These are phyloP conservation scores for Syzygium aromaticum DNA, from an alignment of 345 rosid species.

Conservation along the genomic window DNA sequence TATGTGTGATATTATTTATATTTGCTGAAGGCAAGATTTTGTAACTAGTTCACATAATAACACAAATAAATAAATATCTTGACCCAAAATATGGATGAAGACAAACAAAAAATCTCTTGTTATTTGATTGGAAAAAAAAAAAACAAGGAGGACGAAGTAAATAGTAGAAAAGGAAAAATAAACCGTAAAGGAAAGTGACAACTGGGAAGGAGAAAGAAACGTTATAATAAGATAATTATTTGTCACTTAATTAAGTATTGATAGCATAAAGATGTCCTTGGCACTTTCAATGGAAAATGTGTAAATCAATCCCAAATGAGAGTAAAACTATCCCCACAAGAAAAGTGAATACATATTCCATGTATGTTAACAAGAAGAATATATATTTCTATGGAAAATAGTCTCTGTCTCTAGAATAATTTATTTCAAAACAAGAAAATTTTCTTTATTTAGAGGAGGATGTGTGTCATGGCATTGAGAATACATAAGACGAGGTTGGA, in stretches of 20 bases:
- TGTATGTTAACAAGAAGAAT: background rate
- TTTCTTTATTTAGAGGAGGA: background rate
- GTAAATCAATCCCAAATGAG: background rate
- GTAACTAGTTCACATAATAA: no score
- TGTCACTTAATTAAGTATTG: background rate
- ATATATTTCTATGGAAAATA: background rate
- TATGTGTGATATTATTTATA: background rate
- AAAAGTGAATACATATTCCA: background rate
- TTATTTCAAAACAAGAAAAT: background rate
- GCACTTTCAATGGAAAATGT: background rate
- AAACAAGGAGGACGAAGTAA: background rate
- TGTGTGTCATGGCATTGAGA: background rate
- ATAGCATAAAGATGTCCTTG: background rate
- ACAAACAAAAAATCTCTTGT: background rate
- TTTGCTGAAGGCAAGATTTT: no score
- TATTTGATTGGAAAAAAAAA: background rate
- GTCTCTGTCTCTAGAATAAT: background rate
- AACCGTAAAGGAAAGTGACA: background rate
- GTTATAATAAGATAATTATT: background rate
- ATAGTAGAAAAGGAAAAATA: background rate
- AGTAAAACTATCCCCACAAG: background rate
- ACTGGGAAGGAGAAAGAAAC: background rate
- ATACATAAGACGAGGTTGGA: background rate
- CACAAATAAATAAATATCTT: background rate
- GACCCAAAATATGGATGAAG: background rate